Conservation (phyloP, 768 basidiomycete genomes). For the Russula sp. region DNA sequence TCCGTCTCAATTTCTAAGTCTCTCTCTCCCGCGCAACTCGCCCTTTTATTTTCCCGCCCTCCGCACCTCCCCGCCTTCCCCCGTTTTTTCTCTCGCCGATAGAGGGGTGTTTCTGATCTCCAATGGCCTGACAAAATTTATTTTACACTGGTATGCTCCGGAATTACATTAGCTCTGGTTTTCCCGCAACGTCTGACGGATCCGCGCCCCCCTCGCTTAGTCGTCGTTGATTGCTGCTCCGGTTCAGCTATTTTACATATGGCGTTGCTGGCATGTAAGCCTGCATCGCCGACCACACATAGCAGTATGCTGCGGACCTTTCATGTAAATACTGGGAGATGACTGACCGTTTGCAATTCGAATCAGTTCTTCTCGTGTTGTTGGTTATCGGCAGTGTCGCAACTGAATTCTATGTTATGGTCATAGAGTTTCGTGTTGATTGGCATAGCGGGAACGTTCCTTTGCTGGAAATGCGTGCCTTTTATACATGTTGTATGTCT, state of each 20-base stretch:
- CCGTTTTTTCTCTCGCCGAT: background rate
- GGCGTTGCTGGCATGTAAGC: conserved; percentile 35
- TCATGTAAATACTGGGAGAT: background rate
- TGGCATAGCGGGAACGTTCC: background rate
- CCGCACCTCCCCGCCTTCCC: background rate
- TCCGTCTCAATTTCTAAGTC: background rate
- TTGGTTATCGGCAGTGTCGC: conserved; percentile 15
- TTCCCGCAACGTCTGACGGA: background rate
- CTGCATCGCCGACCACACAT: conserved; percentile 6
- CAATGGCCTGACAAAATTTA: conserved; percentile 21
- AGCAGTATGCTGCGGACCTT: background rate
- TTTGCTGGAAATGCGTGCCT: background rate
- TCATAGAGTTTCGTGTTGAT: conserved; percentile 6
- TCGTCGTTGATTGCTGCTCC: conserved; percentile 33
- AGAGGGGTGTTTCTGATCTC: conserved; percentile 7
- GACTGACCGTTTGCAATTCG: background rate
- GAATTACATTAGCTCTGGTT: background rate
- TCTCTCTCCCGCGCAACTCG: background rate
- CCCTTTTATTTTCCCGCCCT: background rate
- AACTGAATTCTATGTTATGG: conserved; percentile 4
- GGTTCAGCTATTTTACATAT: conserved; percentile 34
- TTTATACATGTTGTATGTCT: conserved; percentile 21
- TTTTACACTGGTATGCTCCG: conserved; percentile 1
- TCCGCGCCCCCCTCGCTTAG: conserved; percentile 19
- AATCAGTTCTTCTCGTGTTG: conserved; percentile 12